Conservation (phyloP, 306 rosid genomes). For the Albizia julibrissin region DNA sequence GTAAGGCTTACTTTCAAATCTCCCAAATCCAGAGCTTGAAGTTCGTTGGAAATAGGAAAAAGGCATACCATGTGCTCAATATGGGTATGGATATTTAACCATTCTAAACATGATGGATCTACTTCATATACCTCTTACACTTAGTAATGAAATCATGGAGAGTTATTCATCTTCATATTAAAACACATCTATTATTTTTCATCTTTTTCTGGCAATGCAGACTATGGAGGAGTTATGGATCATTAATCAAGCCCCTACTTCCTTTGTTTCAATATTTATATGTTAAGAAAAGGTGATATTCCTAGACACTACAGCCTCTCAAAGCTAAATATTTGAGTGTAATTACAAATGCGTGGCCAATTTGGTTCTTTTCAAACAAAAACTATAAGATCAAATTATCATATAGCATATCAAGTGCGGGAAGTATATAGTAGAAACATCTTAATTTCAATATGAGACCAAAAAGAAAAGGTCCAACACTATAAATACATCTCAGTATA, state of each 20-base stretch:
- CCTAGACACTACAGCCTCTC: neutral
- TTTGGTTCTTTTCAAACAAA: neutral
- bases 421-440: slow-evolving; percentile 17
- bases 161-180: neutral
- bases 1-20: neutral
- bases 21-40: neutral
- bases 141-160: neutral
- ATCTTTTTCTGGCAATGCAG: neutral
- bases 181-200: neutral
- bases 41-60: neutral
- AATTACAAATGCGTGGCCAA: neutral
- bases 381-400: slow-evolving; percentile 3
- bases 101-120: slow-evolving; percentile 8
- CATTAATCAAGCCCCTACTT: neutral
- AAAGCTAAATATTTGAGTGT: neutral
- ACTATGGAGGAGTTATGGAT: neutral
- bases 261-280: neutral
- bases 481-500: neutral
- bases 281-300: neutral
- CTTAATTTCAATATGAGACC: neutral
- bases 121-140: slow-evolving; percentile 5
- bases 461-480: neutral
- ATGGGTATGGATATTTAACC: neutral
- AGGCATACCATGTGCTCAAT: neutral
- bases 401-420: neutral